Conservation (phyloP, 2,329 filamentous ascomycete species). For the Penicillium sp. region DNA sequence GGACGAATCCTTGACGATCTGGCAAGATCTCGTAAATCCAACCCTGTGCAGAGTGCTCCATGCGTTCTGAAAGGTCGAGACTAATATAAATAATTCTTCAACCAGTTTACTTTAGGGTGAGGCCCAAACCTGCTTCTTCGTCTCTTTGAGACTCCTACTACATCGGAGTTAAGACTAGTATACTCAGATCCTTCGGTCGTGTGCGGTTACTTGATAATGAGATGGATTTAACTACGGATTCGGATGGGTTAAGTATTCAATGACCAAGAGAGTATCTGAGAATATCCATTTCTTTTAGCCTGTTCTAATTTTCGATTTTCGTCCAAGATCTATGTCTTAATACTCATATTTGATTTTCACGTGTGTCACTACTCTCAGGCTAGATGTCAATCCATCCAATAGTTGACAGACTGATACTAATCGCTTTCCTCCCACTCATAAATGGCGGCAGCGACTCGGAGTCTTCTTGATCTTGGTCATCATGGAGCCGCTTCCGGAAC, state of each 20-base stretch:
- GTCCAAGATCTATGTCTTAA: too few relatives aligned
- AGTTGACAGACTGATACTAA: too few relatives aligned
- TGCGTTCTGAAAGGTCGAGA: neutral
- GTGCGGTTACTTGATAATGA: neutral
- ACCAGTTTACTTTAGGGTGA: neutral
- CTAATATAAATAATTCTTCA: neutral
- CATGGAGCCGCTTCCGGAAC: too few relatives aligned
- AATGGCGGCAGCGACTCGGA: too few relatives aligned
- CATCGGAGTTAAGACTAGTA: neutral
- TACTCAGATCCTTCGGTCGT: neutral
- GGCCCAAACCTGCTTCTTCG: neutral
- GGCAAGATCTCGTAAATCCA: neutral
- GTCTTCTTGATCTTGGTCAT: too few relatives aligned
- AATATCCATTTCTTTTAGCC: too few relatives aligned
- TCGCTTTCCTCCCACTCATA: too few relatives aligned
- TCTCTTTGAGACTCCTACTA: neutral
- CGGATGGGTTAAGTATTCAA: neutral
- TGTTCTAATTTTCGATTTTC: neutral
- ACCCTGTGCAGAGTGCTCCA: neutral
- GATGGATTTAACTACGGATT: neutral
- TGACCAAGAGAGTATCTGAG: neutral
- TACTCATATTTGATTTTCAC: too few relatives aligned
- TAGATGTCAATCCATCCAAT: too few relatives aligned
- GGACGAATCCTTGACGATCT: constrained; percentile 1
- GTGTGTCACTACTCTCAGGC: too few relatives aligned